These are phyloP conservation scores for Lepidium africanum DNA, from an alignment of 345 rosid species.

Conservation along the genomic window DNA sequence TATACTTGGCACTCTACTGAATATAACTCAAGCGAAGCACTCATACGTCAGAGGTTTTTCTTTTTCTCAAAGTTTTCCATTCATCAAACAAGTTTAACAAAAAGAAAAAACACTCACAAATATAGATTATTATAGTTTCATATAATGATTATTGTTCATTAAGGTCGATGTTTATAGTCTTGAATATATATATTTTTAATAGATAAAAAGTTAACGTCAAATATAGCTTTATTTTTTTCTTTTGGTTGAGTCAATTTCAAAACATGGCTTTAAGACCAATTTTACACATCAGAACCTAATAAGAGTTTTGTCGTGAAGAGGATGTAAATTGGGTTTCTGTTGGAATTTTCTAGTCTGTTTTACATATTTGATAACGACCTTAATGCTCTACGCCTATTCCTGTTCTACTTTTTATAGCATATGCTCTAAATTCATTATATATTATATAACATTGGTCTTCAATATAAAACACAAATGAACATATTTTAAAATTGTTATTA, in stretches of 20 bases:
- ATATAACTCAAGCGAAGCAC: neutral
- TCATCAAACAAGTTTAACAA: too few relatives aligned
- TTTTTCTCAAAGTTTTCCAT: neutral
- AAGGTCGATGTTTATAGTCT: too few relatives aligned
- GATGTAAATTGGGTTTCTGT: slow-evolving; percentile 11
- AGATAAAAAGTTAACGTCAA: neutral
- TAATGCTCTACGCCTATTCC: slow-evolving; percentile 15
- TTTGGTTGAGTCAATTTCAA: slow-evolving; percentile 11
- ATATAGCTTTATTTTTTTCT: neutral
- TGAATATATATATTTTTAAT: neutral
- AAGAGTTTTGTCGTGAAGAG: slow-evolving; percentile 23
- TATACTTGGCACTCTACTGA: slow-evolving; percentile 2
- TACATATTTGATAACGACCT: slow-evolving; percentile 15
- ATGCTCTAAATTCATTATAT: neutral
- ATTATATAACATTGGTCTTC: neutral
- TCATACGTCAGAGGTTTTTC: neutral
- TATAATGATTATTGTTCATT: too few relatives aligned
- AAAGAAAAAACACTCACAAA: too few relatives aligned
- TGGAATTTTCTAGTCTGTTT: slow-evolving; percentile 20
- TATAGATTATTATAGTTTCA: too few relatives aligned
- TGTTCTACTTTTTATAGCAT: slow-evolving; percentile 4
- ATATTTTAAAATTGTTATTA: neutral
- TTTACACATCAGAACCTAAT: slow-evolving; percentile 34
- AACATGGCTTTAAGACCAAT: slow-evolving; percentile 19
- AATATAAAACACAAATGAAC: neutral